Base-by-base conservation (phyloP, 495 filamentous ascomycete genomes). In the Aspergillus kassunensis region DNA sequence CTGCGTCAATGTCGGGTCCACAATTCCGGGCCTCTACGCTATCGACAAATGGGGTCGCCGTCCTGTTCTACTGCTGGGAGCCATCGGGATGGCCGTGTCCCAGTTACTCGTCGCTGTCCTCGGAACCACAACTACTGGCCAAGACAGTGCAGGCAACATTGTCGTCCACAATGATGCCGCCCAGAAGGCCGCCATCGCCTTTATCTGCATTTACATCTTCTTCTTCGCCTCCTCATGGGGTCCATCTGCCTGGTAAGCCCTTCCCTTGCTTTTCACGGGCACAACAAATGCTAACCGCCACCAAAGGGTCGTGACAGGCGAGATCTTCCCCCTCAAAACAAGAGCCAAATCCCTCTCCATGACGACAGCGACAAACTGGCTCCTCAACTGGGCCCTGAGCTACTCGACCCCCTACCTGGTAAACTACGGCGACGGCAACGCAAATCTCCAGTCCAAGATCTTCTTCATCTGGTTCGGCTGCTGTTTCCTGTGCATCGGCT, bases 321-420 rank as follows among this genome's bases (percentile, higher is more conserved):
- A 95, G 68, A 79, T 92, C 31, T 95, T 88, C 67, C 89, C 90
- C 6, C 79, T 81, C 40, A 75, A 82, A 45, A 89, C 88, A 60
- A 80, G 88, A 42, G 86, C 86, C 8, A 80, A 81, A 31, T 82
- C 77, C 46, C 89, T 90, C 82, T 83, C 84, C 16, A 60, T 90
- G 8, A 83, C 86, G 5, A 91, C 89, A 0, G 81, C 85, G 6
- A 80, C 82, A 25, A 95, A 92, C 71, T 95, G 90, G 90, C 72
- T 83, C 18, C 91, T 84, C 84, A 95, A 93, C 64, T 95, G 30
- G 9, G 30, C 12, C 9, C 10, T 33, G 9, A n/a, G 9, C 9
- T 10, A 9, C 30, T 3, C 12, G 6, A 33, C 30, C 30, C 30
- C 30, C 2, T 33, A 33, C 30, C 3, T 33, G 30, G 12, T n/a